These are phyloP conservation scores for Populus simonii DNA, from an alignment of 345 rosid species.

Conservation along the genomic window DNA sequence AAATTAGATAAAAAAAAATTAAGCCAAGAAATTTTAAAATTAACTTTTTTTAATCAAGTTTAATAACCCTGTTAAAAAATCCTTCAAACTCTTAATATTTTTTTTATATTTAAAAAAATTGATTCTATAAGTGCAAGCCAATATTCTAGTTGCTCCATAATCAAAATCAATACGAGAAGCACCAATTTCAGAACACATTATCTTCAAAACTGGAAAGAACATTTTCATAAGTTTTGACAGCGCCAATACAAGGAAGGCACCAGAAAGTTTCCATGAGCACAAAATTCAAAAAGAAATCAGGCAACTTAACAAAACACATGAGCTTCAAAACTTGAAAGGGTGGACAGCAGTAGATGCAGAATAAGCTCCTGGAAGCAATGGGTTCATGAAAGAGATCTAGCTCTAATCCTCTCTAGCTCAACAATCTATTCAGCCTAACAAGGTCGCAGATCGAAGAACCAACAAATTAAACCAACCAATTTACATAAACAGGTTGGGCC, in stretches of 20 bases:
- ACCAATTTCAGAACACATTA: not conserved
- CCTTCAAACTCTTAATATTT: too few relatives aligned
- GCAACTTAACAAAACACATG: not conserved
- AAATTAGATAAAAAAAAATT: too few relatives aligned
- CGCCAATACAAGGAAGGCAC: not conserved
- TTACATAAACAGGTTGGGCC: constrained; percentile 63
- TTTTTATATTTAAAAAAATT: too few relatives aligned
- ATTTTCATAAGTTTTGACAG: not conserved
- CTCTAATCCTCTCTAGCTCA: not conserved
- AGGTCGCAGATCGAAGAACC: not conserved
- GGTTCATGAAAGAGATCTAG: not conserved
- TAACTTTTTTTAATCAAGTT: too few relatives aligned
- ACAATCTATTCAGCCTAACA: not conserved
- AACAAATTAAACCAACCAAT: not conserved
- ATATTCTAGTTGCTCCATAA: too few relatives aligned
- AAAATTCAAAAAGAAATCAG: not conserved
- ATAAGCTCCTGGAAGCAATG: not conserved
- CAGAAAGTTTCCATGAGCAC: not conserved
- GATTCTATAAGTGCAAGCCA: too few relatives aligned
- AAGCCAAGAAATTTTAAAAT: too few relatives aligned
- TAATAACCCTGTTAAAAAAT: too few relatives aligned
- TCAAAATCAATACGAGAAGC: not conserved
- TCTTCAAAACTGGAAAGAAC: too few relatives aligned
- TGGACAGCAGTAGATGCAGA: not conserved
- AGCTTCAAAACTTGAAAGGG: not conserved